Conservation (phyloP, 768 basidiomycete species). For the Galerina marginata region DNA sequence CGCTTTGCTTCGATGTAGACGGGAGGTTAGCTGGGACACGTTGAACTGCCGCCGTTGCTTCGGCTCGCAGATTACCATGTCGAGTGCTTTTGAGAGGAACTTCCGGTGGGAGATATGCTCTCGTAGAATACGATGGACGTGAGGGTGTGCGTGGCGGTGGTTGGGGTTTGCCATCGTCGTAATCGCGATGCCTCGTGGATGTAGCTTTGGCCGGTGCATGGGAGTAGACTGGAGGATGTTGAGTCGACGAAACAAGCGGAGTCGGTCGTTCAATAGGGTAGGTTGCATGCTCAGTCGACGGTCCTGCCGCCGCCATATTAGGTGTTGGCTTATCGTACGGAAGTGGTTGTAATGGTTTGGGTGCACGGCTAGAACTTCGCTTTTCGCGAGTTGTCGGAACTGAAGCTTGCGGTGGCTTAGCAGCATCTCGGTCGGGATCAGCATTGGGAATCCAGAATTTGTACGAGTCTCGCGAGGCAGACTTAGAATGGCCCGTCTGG, state of each 20-base stretch:
- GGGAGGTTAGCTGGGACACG: constrained; percentile 25
- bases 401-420: constrained; percentile 29
- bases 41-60: constrained; percentile 16
- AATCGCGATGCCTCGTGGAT: constrained; percentile 21
- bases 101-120: constrained; percentile 16
- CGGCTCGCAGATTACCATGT: constrained; percentile 14
- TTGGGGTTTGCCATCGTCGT: constrained; percentile 20
- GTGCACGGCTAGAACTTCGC: constrained; percentile 34
- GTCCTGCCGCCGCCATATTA: constrained; percentile 11
- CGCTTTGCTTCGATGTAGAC: constrained; percentile 24
- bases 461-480: constrained; percentile 41
- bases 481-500: constrained; percentile 47
- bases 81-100: constrained; percentile 17
- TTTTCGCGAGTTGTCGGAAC: constrained; percentile 30
- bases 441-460: constrained; percentile 41
- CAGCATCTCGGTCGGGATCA: constrained; percentile 32
- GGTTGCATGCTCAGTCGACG: constrained; percentile 18
- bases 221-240: constrained; percentile 14
- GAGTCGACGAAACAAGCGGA: constrained; percentile 12
- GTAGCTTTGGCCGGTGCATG: constrained; percentile 21
- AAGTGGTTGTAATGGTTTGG: constrained; percentile 19
- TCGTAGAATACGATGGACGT: constrained; percentile 16
- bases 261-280: constrained; percentile 19
- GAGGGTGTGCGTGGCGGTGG: constrained; percentile 14
- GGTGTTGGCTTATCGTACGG: constrained; percentile 17